Percentiles rank a stretch among this genome's conserved stretches.
These are phyloP conservation scores for Sclerotinia sclerotiorum DNA, from an alignment of 2,329 filamentous ascomycete genomes.

Conservation along the genomic window DNA sequence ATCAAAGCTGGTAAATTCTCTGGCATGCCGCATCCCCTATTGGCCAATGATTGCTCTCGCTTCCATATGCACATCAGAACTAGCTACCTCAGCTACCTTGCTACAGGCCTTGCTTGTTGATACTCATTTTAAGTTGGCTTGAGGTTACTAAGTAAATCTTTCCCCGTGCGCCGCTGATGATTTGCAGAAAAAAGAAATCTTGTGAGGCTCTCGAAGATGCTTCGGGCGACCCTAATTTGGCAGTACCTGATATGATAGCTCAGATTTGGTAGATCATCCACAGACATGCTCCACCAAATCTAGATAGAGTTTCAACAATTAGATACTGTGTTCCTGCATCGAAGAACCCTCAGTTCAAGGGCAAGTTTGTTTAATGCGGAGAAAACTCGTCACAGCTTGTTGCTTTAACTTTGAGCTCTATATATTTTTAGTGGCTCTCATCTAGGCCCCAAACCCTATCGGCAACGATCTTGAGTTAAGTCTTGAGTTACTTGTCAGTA, in stretches of 20 bases:
- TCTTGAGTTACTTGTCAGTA: slow-evolving; percentile 28
- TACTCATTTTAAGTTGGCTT: slow-evolving; percentile 3
- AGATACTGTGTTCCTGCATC: slow-evolving; percentile 23
- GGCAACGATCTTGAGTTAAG: slow-evolving; percentile 21
- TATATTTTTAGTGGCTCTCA: slow-evolving; percentile 9
- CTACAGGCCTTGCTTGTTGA: neutral
- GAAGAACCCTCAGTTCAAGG: slow-evolving; percentile 18
- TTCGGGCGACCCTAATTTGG: slow-evolving; percentile 18
- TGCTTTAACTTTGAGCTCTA: slow-evolving; percentile 21
- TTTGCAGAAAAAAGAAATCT: slow-evolving; percentile 11
- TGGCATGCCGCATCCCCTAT: slow-evolving; percentile 2
- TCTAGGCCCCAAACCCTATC: neutral
- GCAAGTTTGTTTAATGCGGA: slow-evolving; percentile 21
- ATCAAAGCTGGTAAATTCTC: slow-evolving; percentile 7
- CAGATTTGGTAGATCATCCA: slow-evolving; percentile 24
- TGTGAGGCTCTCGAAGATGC: slow-evolving; percentile 22
- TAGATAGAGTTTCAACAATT: slow-evolving; percentile 21
- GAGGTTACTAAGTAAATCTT: neutral
- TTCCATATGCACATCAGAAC: slow-evolving; percentile 21
- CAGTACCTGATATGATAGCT: slow-evolving; percentile 25
- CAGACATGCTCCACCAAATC: slow-evolving; percentile 20
- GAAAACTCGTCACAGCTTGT: slow-evolving; percentile 23
- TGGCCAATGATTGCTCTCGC: slow-evolving; percentile 13
- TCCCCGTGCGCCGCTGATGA: slow-evolving; percentile 23
- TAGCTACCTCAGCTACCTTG: neutral